Evolutionary conservation across 1,284 basidiomycete species (phyloP).

Genomic region (Agroathelia rolfsii): DNA sequence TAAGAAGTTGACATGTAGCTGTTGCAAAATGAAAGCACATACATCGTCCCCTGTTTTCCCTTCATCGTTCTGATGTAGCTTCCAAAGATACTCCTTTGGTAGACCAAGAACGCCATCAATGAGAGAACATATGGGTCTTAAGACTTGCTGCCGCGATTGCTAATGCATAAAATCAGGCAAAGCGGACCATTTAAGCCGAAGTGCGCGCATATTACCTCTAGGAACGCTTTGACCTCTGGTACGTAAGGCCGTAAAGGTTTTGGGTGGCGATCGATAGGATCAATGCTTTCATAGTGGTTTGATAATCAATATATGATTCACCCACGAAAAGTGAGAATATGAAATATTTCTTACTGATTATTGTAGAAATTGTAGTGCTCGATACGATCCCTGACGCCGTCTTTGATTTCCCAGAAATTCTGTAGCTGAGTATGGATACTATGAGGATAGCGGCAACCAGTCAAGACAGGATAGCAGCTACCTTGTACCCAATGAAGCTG

Average conservation of each 20-base stretch:
- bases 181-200: not conserved
- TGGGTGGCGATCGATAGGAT: conserved; percentile 21
- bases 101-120: conserved; percentile 24
- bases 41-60: conserved; percentile 23
- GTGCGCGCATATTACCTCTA: conserved; percentile 13
- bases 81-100: conserved; percentile 23
- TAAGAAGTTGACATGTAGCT: no score
- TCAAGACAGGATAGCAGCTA: conserved; percentile 9
- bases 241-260: conserved; percentile 22
- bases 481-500: conserved; percentile 30
- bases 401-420: conserved; percentile 27
- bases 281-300: conserved; percentile 16
- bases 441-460: conserved; percentile 1
- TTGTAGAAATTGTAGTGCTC: conserved; percentile 29
- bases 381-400: conserved; percentile 26
- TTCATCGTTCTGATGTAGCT: conserved; percentile 20
- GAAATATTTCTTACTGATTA: conserved; percentile 15
- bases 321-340: not conserved
- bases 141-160: conserved; percentile 21
- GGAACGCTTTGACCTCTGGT: conserved; percentile 24
- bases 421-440: conserved; percentile 17
- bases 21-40: conserved; percentile 4
- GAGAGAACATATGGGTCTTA: conserved; percentile 19
- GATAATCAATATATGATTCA: no score
- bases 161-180: conserved; percentile 4